Evolutionary conservation across 2,329 filamentous ascomycete species (phyloP).

Genomic region (Penicillium sp.): DNA sequence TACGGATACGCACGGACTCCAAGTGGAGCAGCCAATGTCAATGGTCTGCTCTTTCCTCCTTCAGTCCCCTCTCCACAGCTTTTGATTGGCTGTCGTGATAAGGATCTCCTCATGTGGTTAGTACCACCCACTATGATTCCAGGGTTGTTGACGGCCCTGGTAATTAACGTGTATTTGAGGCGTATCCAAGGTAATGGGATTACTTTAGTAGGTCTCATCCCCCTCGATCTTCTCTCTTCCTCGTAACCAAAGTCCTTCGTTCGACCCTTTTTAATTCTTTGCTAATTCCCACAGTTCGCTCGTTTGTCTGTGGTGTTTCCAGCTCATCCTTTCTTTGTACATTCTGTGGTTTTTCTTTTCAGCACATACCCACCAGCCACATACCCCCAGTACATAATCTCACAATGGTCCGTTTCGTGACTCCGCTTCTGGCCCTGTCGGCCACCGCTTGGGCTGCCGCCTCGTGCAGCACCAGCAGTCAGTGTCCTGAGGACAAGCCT

Average conservation of each 20-base stretch:
- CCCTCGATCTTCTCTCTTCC: no score
- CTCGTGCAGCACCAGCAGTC: conserved; percentile 50
- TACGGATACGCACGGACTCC: conserved; percentile 2
- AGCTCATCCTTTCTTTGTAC: conserved; percentile 20
- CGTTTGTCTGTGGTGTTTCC: conserved; percentile 22
- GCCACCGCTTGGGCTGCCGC: conserved; percentile 36
- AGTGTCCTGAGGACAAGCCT: conserved; percentile 73
- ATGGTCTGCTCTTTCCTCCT: not conserved
- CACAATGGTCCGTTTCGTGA: conserved; percentile 43
- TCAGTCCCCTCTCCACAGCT: not conserved
- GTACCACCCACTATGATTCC: not conserved
- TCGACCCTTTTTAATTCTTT: conserved; percentile 3
- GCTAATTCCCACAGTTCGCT: conserved; percentile 21
- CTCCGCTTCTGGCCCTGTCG: conserved; percentile 40
- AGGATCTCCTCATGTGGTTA: not conserved
- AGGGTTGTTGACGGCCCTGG: conserved; percentile 4
- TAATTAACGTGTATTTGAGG: no score
- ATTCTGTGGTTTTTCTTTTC: conserved; percentile 19
- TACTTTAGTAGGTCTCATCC: not conserved
- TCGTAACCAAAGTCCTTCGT: conserved; percentile 4
- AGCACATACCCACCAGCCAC: conserved; percentile 15
- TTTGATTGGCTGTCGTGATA: not conserved
- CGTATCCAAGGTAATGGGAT: no score
- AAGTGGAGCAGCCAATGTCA: conserved; percentile 3
- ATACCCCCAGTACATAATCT: conserved; percentile 19